phyloP scores from a whole-genome alignment of 257 asterid genomes.

The Petrea volubilis region DNA sequence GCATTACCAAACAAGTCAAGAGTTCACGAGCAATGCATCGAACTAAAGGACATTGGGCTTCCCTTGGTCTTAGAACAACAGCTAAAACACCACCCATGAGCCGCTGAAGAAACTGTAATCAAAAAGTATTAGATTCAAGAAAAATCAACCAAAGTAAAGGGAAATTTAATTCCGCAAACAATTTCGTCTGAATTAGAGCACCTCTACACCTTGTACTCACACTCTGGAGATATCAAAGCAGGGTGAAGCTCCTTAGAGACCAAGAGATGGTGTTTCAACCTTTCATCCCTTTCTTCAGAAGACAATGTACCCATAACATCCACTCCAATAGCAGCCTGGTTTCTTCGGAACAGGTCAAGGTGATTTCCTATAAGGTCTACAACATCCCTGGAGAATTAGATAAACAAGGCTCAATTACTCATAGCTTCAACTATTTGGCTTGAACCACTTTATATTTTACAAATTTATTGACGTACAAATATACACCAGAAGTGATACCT shows the following conservation, averaged over 20 bases:
- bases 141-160: conserved; percentile 13
- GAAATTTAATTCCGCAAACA: conserved; percentile 16
- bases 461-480: conserved; percentile 10
- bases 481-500: conserved; percentile 44
- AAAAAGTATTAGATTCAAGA: conserved; percentile 35
- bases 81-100: conserved; percentile 93
- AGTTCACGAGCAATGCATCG: conserved; percentile 96
- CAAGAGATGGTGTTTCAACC: conserved; percentile 86
- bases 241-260: conserved; percentile 96
- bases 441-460: neutral
- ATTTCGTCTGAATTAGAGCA: conserved; percentile 44
- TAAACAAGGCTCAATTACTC: conserved; percentile 16
- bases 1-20: conserved; percentile 89
- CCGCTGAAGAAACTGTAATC: conserved; percentile 79
- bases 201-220: conserved; percentile 99
- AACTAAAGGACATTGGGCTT: conserved; percentile 89
- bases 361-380: conserved; percentile 88
- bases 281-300: conserved; percentile 97
- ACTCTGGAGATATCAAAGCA: conserved; percentile 91
- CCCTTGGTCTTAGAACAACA: conserved; percentile 88
- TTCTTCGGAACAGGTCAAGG: conserved; percentile 89
- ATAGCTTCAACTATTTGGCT: conserved; percentile 15
- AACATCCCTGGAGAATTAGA: conserved; percentile 61
- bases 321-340: conserved; percentile 85
- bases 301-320: conserved; percentile 97